A percentile compares a stretch with the other conserved stretches of the same genome.
These are phyloP conservation scores for Dentiscutata heterogama DNA, from an alignment of 371 early-diverging fungal species.

Conservation along the genomic window DNA sequence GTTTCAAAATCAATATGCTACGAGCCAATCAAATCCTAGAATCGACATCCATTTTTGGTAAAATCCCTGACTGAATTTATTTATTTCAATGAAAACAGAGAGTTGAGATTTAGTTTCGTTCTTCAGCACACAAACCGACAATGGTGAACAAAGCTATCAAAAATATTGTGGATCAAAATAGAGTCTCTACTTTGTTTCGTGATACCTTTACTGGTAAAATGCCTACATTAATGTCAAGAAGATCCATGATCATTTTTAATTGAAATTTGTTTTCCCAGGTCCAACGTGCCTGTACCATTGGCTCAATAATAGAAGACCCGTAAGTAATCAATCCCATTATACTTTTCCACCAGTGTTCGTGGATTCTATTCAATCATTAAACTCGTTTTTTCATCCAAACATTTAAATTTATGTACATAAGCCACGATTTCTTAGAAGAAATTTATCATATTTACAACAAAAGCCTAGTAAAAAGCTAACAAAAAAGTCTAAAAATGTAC, in stretches of 20 bases:
- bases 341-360: neutral
- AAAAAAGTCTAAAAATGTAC: neutral
- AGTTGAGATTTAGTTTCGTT: no score
- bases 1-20: no score
- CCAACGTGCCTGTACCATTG: conserved; percentile 42
- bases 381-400: neutral
- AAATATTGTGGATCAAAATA: conserved; percentile 23
- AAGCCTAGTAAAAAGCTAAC: conserved; percentile 14
- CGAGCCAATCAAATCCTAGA: no score
- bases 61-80: no score
- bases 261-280: neutral
- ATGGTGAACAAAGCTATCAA: conserved; percentile 35
- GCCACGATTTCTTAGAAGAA: conserved; percentile 37
- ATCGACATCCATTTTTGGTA: no score
- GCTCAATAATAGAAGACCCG: conserved; percentile 17
- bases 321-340: conserved; percentile 9
- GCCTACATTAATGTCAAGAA: neutral
- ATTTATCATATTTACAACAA: conserved; percentile 34
- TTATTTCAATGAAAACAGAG: no score
- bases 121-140: neutral
- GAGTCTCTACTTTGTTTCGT: conserved; percentile 17
- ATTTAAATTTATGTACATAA: neutral
- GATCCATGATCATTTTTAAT: neutral
- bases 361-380: neutral
- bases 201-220: conserved; percentile 42